These are phyloP conservation scores for Pythium graminicola DNA, from an alignment of 352 stramenopile species.

Conservation along the genomic window DNA sequence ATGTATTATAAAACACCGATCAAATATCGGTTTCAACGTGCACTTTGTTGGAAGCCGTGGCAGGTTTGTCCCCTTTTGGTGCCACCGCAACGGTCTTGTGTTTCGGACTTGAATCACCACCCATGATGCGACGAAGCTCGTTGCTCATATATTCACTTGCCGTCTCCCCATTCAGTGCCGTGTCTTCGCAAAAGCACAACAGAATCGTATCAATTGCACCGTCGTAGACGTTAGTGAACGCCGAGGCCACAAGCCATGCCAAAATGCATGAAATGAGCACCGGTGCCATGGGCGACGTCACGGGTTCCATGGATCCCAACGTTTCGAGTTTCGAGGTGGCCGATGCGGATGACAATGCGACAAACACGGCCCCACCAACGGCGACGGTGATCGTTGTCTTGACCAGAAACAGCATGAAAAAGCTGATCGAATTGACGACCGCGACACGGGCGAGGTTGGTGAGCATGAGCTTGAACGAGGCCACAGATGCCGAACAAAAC, in stretches of 20 bases:
- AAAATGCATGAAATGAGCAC: conserved; percentile 74
- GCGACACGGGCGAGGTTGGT: conserved; percentile 88
- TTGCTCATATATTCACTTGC: conserved; percentile 77
- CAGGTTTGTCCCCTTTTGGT: conserved; percentile 5
- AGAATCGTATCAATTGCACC: conserved; percentile 94
- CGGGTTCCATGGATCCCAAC: conserved; percentile 41
- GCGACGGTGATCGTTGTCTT: conserved; percentile 83
- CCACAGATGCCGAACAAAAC: conserved; percentile 86
- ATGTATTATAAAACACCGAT: too few relatives aligned
- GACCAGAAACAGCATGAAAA: conserved; percentile 91
- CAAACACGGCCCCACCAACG: conserved; percentile 39
- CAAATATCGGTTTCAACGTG: conserved; percentile 28
- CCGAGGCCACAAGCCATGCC: conserved; percentile 86
- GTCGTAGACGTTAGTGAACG: conserved; percentile 94
- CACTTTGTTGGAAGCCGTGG: conserved; percentile 21
- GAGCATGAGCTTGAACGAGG: conserved; percentile 92
- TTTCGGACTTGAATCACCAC: conserved; percentile 39
- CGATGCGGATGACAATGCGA: conserved; percentile 31
- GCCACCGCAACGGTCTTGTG: background rate
- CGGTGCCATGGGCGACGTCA: conserved; percentile 88
- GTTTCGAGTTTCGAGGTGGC: conserved; percentile 43
- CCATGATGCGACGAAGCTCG: conserved; percentile 60
- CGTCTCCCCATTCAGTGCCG: conserved; percentile 44
- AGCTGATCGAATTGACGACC: conserved; percentile 89
- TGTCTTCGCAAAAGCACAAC: conserved; percentile 95